These are phyloP conservation scores for Sarocladium strictum DNA, from an alignment of 2,329 filamentous ascomycete genomes.

Conservation along the genomic window DNA sequence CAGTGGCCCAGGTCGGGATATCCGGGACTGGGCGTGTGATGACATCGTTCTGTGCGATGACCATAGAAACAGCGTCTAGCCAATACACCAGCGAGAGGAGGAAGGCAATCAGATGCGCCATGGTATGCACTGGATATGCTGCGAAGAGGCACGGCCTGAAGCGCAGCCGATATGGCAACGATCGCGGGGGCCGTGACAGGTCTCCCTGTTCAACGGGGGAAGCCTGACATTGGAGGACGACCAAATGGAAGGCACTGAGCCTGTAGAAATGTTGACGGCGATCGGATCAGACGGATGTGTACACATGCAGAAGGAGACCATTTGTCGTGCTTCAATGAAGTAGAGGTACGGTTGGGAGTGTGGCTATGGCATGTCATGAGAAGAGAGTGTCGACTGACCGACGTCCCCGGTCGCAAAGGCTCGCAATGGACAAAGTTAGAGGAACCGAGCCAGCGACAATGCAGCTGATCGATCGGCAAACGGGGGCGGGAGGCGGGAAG, in stretches of 20 bases:
- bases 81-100: conserved; percentile 19
- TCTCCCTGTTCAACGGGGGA: not conserved
- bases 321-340: not conserved
- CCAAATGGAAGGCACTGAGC: not conserved
- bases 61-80: conserved; percentile 13
- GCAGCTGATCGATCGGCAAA: not conserved
- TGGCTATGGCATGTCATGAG: not conserved
- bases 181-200: conserved; percentile 1
- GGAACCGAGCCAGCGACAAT: not conserved
- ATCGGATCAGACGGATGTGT: no score
- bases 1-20: conserved; percentile 31
- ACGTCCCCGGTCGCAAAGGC: not conserved
- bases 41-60: conserved; percentile 24
- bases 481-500: no score
- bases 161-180: not conserved
- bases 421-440: not conserved
- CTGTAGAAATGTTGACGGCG: no score
- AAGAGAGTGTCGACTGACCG: not conserved
- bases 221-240: not conserved
- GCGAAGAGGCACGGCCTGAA: not conserved
- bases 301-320: not conserved
- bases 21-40: conserved; percentile 28
- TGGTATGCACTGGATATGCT: not conserved
- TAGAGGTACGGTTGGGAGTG: no score
- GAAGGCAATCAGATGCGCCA: conserved; percentile 16